Evolutionary conservation across 2,329 filamentous ascomycete genomes (phyloP).

Genomic region (Lachnellula arida): DNA sequence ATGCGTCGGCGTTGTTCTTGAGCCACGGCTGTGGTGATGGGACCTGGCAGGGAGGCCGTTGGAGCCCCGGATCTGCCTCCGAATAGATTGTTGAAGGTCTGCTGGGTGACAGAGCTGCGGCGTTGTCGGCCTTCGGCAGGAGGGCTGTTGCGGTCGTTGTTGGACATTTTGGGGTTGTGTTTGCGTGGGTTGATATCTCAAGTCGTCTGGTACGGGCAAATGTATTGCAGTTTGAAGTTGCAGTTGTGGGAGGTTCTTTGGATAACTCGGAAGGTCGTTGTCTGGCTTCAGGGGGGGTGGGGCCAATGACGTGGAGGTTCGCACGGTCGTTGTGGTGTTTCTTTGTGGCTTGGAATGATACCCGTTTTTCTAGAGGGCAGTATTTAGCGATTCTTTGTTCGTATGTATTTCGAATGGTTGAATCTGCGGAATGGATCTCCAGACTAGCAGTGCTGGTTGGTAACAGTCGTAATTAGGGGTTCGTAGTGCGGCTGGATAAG

Average conservation of each 20-base stretch:
- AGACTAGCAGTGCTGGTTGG: neutral
- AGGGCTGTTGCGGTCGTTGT: conserved; percentile 36
- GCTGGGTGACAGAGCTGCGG: conserved; percentile 41
- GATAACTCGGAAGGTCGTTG: conserved; percentile 21
- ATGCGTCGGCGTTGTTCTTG: conserved; percentile 62
- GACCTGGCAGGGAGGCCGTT: conserved; percentile 42
- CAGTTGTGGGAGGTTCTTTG: conserved; percentile 15
- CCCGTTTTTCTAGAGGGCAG: too few species aligned
- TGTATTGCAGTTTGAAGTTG: neutral
- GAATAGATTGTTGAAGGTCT: conserved; percentile 46
- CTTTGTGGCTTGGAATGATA: too few species aligned
- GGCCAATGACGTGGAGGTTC: neutral
- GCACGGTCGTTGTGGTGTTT: too few species aligned
- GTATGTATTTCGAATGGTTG: neutral
- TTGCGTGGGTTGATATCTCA: neutral
- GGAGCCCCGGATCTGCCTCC: conserved; percentile 42
- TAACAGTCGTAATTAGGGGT: neutral
- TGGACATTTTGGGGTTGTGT: conserved; percentile 36
- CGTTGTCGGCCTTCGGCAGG: conserved; percentile 39
- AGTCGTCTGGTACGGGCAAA: neutral
- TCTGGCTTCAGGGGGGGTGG: conserved; percentile 19
- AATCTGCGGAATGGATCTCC: neutral
- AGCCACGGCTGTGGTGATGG: conserved; percentile 45
- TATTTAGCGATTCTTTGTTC: too few species aligned
- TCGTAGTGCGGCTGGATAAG: neutral